These are phyloP conservation scores for Mycena rebaudengoi DNA, from an alignment of 768 basidiomycete genomes.

Conservation along the genomic window DNA sequence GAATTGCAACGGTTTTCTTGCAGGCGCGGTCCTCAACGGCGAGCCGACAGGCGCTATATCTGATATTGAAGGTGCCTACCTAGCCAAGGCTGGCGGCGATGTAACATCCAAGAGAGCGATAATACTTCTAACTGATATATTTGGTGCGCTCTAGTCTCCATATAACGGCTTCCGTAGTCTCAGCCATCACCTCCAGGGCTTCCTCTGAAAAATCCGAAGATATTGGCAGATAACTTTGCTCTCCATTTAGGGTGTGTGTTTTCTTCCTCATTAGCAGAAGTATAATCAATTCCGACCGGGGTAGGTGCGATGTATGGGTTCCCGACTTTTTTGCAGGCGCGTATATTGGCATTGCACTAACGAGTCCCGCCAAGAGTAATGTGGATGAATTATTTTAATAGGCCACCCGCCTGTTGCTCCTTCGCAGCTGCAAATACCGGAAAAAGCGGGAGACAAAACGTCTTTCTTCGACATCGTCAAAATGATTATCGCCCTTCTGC, in stretches of 20 bases:
- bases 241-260: no score
- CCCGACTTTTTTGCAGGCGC: constrained; percentile 55
- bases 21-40: constrained; percentile 44
- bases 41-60: constrained; percentile 41
- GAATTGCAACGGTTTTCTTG: neutral
- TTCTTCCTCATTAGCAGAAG: no score
- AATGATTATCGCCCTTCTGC: constrained; percentile 33
- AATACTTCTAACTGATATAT: constrained; percentile 52
- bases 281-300: no score
- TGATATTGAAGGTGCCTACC: constrained; percentile 41
- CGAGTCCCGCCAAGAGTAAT: neutral
- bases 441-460: constrained; percentile 43
- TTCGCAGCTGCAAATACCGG: constrained; percentile 24
- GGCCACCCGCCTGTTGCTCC: constrained; percentile 17
- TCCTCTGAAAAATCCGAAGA: constrained; percentile 44
- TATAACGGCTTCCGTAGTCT: no score
- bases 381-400: neutral
- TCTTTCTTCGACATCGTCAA: constrained; percentile 37
- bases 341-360: neutral
- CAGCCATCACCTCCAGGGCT: no score
- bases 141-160: constrained; percentile 44
- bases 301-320: constrained; percentile 54
- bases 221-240: constrained; percentile 51
- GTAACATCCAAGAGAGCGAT: constrained; percentile 39
- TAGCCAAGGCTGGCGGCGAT: constrained; percentile 33